These are phyloP conservation scores for Colletotrichum kahawae DNA, from an alignment of 2,329 filamentous ascomycete genomes.

Conservation along the genomic window DNA sequence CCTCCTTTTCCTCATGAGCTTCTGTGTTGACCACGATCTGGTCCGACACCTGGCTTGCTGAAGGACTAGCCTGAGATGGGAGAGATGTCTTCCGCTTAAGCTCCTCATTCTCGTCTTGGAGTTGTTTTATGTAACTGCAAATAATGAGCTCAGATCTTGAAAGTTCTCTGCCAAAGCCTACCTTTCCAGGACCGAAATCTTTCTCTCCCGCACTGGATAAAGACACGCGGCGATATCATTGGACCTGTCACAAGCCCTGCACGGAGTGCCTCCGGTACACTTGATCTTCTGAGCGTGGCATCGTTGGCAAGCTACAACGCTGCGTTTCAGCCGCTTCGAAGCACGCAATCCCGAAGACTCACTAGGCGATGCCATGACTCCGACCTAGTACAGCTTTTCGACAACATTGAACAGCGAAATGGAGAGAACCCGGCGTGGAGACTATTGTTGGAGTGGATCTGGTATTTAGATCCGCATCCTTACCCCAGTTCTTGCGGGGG, in stretches of 20 bases:
- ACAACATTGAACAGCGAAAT: not conserved
- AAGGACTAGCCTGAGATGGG: constrained; percentile 6
- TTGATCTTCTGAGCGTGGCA: constrained; percentile 52
- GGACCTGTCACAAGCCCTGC: constrained; percentile 41
- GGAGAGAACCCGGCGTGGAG: not conserved
- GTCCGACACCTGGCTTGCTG: constrained; percentile 20
- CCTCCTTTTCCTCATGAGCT: constrained; percentile 24
- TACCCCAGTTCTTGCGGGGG: not conserved
- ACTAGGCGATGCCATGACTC: not conserved
- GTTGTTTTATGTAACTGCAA: constrained; percentile 20
- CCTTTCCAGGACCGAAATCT: constrained; percentile 37
- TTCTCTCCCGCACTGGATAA: constrained; percentile 45
- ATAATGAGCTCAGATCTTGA: constrained; percentile 3
- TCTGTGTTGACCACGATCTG: constrained; percentile 33
- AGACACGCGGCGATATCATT: constrained; percentile 40
- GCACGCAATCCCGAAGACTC: not conserved
- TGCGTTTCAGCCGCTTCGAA: not conserved
- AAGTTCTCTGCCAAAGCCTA: constrained; percentile 20
- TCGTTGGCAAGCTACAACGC: constrained; percentile 35
- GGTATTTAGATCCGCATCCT: not conserved
- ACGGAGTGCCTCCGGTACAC: constrained; percentile 49
- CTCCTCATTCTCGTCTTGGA: constrained; percentile 24
- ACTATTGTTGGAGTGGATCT: not conserved
- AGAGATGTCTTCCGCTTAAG: not conserved
- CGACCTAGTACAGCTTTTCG: not conserved